Evolutionary conservation across 768 basidiomycete species (phyloP), one percentile per base, ranked within the genome.

Genomic region (Chalciporus pseudorubinellus): DNA sequence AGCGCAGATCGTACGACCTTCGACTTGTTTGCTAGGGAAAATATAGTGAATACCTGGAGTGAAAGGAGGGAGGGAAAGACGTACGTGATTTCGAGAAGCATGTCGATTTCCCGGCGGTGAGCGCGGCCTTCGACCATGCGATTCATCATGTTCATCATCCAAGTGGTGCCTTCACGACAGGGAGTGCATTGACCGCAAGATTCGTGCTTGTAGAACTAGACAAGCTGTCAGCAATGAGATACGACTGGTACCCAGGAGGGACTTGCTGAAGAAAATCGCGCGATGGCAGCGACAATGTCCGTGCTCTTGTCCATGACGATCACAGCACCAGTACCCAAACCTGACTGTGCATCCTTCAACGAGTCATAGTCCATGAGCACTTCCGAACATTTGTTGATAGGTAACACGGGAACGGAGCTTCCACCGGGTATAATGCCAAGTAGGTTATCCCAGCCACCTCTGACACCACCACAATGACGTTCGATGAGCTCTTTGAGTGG

Each of bases 101-200:
- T 98, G 70, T 98, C 95, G 52, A 99, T 98, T 75, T 99, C 95
- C 52, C 95, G 85, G 58, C 80, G 78, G 63, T 95, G 91, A 0
- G 87, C 91, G 11, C 95, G 82, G 3, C 95, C 95, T 64, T 91
- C 89, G 16, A 89, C 92, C 77, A 99, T 83, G 42, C 95, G 86
- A 68, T 92, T 82, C 95, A 99, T 99, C 93, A 98, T 98, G 72
- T 98, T 95, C 83, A 89, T 92, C 90, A 99, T 92, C 95, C 95
- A 98, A 0, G 93, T 97, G 2, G 95, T 98, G 33, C 94, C 93
- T 64, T 94, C 90, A 56, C 92, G 75, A 68, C 93, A 95, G 4
- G 94, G 93, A 11, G 93, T 95, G 62, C 95, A 98, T 67, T 98
- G 95, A 13, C 95, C 95, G 61, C 95, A 98, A 1, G 93, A 95